Evolutionary conservation across 768 basidiomycete species (phyloP), one percentile per base, ranked within the genome.

Genomic region (Mycena filopes): DNA sequence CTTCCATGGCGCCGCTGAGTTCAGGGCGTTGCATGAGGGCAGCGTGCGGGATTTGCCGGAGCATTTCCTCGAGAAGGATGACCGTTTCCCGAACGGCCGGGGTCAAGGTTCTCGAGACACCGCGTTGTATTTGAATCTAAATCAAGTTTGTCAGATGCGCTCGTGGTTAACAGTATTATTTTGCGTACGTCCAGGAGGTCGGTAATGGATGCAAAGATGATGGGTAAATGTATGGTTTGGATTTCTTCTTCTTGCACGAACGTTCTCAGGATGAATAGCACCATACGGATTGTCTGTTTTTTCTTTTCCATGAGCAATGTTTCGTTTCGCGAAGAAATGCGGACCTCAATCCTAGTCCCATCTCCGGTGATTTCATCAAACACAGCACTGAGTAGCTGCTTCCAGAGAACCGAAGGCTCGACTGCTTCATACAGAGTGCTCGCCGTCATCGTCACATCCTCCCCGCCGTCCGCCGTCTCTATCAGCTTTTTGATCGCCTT

Each of bases 201-300:
- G 42, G 91, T 73, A 45, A 94, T 80, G 8, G 87, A 89, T 2
- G 87, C 81, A 62, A 96, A 90, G 16, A 95, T 80, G 45, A 95
- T 77, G 0, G 97, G 96, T 13, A 96, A 78, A 76, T 97, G 94
- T 29, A 95, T 81, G 4, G 81, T 85, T 71, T 87, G 88, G 26
- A 93, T 86, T 73, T 98, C 97, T 65, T 98, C 95, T 69, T 99
- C 97, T 71, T 94, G 93, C 2, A 89, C 84, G 72, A 98, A 92
- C 2, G 88, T 86, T 28, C 80, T 81, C 9, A 98, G 78, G 47
- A 97, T 81, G 77, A 96, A 98, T 10, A 81, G 75, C 0, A 90
- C 81, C 74, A 98, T 85, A 15, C 80, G 79, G 42, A 93, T 83
- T 11, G 87, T 86, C 93, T 95, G 6, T 56, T 55, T 56, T 18